Evolutionary conservation across 2,329 filamentous ascomycete species (phyloP), one percentile per base, ranked within the genome.

Genomic region (Sporothrix brasiliensis): DNA sequence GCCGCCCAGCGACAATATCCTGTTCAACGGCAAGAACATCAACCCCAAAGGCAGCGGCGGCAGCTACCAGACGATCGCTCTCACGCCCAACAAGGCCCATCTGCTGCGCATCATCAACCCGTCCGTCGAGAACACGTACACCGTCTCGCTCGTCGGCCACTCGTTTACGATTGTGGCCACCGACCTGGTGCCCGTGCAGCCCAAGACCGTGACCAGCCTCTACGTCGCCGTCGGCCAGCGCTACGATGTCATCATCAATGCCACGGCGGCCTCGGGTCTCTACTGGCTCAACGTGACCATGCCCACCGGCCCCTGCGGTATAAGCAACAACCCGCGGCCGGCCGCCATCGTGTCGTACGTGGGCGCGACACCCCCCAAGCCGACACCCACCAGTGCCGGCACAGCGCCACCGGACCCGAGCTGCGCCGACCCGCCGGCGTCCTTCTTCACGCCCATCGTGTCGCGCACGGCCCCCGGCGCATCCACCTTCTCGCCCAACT

Each of bases 111-210:
- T 85, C 54, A 82, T 86, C 76, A 85, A 85, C 75, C 80, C 81
- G 21, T 85, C 75, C 79, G 86, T 78, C 75, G 79, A 77, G 81
- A 78, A 87, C 78, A 79, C 79, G 49, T 79, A 86, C 71, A 84
- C 80, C 0, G 80, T 87, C 53, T 82, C 85, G 27, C 79, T 85
- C 5, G 82, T 72, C 16, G 69, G 58, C 30, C 72, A 74, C 69
- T 78, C 78, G 16, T 77, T 87, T 71, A 83, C 80, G 0, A 82
- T 87, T 68, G 82, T 87, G 61, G 79, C 82, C 7, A 82, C 80
- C 54, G 86, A 88, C 72, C 83, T 86, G 19, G 84, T 87, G 0
- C 81, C 83, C 0, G 77, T 87, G 70, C 76, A 80, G 56, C 84
- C 87, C 0, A 85, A 84, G 71, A 79, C 79, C 0, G 83, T 83